Evolutionary conservation across 2,329 filamentous ascomycete species (phyloP), one percentile per base, ranked within the genome.

Genomic region (Chlorencoelia australis): DNA sequence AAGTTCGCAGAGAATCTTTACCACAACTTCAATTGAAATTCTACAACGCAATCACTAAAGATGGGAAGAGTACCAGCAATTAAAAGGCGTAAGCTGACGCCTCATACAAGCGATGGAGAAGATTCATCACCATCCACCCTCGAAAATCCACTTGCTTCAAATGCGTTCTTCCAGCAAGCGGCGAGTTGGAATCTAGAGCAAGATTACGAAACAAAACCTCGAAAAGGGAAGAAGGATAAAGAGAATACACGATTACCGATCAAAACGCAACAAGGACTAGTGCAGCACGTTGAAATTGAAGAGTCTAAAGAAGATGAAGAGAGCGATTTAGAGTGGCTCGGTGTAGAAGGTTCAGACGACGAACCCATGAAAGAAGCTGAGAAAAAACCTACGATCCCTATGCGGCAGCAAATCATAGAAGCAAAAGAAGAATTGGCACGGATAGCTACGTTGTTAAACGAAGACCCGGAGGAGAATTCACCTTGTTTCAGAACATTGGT

Each of bases 341-440:
- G 68, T 7, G 66, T 68, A 30, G 68, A 68, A 15, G 66, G 67
- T 16, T 60, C 56, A 13, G 61, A 64, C 10, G 62, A 64, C 28
- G 67, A 64, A 30, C 66, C 69, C n/a, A 68, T 70, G n/a, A 64
- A 68, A 22, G 58, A 59, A 22, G 53, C 57, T 24, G 60, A 70
- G 21, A 59, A 71, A 43, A 69, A 70, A 41, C 77, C 82, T 2
- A 71, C 76, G 47, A 66, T 93, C 19, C 76, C 87, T 1, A 68
- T 81, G 45, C 73, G 79, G 40, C 75, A 94, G 53, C 84, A 94
- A 59, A 82, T 98, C 33, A 51, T 84, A 16, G 75, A 82, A 44
- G 87, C 88, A 7, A 94, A 98, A 59, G 91, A 96, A 56, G 88
- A 96, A 54, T 65, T 98, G 39, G 89, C 91, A 14, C 79, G 80